A percentile compares a stretch with the other conserved stretches of the same genome.
Conservation (phyloP, 202 grass and related monocot genomes). For the Carex arenaria region DNA sequence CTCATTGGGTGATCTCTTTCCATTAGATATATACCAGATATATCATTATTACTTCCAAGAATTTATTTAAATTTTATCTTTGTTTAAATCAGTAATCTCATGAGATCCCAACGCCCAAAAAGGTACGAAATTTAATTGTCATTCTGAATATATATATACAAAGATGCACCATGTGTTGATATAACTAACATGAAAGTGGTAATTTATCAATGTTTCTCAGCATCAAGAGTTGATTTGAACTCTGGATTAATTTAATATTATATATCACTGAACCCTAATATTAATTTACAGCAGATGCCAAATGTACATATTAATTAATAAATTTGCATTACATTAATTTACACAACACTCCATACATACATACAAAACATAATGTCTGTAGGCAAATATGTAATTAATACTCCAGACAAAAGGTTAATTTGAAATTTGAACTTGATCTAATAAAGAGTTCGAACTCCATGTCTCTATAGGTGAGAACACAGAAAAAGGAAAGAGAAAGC, state of each 20-base stretch:
- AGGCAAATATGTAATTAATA: not conserved
- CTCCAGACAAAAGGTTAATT: not conserved
- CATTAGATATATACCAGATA: too few species aligned
- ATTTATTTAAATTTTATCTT: not conserved
- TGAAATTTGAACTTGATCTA: slow-evolving; percentile 15
- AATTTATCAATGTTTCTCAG: not conserved
- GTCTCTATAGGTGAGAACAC: not conserved
- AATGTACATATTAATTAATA: not conserved
- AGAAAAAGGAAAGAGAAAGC: not conserved
- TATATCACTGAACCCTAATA: not conserved
- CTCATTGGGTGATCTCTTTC: too few species aligned
- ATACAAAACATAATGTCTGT: not conserved
- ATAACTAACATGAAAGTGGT: not conserved
- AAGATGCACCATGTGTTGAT: not conserved
- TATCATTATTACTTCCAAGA: not conserved
- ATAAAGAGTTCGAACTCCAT: not conserved
- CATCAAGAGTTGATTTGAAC: not conserved
- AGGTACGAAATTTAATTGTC: not conserved
- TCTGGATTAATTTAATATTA: too few species aligned
- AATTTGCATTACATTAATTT: not conserved
- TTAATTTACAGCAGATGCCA: not conserved
- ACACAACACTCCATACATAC: not conserved
- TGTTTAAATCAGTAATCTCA: not conserved
- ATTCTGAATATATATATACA: not conserved
- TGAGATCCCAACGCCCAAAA: not conserved